Base-by-base conservation (phyloP, 257 asterid genomes). In the Fraxinus americana region DNA sequence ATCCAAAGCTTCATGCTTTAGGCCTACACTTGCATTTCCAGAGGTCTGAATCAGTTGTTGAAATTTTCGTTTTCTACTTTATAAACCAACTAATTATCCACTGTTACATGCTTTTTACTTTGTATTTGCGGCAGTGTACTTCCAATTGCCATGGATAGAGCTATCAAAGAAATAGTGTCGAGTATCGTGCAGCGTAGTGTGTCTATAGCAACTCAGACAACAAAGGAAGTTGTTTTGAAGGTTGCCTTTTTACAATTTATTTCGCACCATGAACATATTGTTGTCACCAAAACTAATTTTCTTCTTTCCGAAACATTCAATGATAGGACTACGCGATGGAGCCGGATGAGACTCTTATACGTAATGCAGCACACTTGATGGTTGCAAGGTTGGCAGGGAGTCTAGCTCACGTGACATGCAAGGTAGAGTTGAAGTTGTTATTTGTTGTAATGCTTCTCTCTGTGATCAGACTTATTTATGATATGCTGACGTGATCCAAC, bases 401-500 rank as follows among this genome's bases (percentile, higher is more conserved):
- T 86, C 90, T 96, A 74, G 99, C 99, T 80, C 99, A 96, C 81
- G 99, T 96, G 67, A 96, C 99, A 61, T 96, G 99, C 97, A 96
- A 96, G 99, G 99, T 96, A 85, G 71, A 45, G 54, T 59, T 65
- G 2, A 75, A 23, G 69, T 39, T 23, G 76, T 48, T 57, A 19
- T 23, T 52, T 21, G 23, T 16, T 52, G 30, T 30, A n/a, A 6
- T 59, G 21, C 17, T 67, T 12, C 66, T 71, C 75, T 72, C 63
- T 69, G 61, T 67, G 48, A 76, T 81, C 14, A 38, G 67, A 4
- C 65, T 25, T 41, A 66, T 27, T 7, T 71, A 19, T 66, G 29
- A 38, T 75, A 29, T 75, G 70, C 35, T 69, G 71, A 45, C 7
- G 16, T 67, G 74, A 8, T 13, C 72, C 36, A 10, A 5, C 48